Conservation (phyloP, 306 rosid species). For the Medicago arabica region DNA sequence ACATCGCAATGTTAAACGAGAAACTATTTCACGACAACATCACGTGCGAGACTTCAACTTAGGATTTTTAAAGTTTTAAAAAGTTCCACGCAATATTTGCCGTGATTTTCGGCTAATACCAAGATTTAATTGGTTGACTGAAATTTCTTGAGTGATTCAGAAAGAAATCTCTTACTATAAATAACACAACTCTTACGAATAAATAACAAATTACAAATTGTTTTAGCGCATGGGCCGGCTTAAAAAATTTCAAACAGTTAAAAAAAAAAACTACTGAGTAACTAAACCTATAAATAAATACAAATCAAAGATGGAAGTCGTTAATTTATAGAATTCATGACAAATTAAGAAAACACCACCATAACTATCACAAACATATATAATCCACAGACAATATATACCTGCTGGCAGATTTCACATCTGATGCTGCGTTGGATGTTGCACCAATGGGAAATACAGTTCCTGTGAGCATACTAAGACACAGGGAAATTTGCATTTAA, state of each 20-base stretch:
- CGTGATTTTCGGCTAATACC: no score
- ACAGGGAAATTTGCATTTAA: constrained; percentile 2
- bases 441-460: constrained; percentile 35
- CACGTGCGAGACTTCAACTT: no score
- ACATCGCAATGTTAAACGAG: no score
- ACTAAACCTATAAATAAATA: neutral
- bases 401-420: constrained; percentile 50
- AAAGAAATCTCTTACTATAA: no score
- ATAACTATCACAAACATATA: neutral
- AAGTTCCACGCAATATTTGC: no score
- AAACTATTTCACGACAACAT: no score
- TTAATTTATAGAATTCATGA: neutral
- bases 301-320: neutral
- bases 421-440: neutral
- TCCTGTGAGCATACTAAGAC: constrained; percentile 42
- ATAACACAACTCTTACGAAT: no score
- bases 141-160: no score
- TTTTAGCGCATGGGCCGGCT: neutral
- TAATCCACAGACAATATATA: neutral
- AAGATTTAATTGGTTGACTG: no score
- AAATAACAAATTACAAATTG: neutral
- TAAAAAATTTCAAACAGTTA: neutral
- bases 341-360: neutral
- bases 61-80: no score
- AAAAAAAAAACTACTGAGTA: neutral